Evolutionary conservation across 345 rosid species (phyloP).

Genomic region (Arabidopsis arenosa): DNA sequence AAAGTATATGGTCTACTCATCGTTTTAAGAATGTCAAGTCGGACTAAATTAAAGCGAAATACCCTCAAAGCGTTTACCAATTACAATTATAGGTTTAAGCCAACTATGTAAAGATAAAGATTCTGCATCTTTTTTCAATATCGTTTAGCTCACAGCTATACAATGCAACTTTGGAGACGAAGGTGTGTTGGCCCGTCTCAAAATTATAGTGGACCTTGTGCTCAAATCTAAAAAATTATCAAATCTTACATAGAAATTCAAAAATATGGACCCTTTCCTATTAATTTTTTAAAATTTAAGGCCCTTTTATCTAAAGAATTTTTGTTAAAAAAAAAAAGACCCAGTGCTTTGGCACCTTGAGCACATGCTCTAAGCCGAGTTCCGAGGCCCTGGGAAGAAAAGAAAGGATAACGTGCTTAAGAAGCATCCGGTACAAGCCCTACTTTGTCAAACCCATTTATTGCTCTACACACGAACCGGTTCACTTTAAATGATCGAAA

Average conservation of each 20-base stretch:
- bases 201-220: no score
- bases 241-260: no score
- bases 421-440: background rate
- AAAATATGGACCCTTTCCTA: no score
- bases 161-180: background rate
- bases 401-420: background rate
- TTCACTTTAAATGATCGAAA: no score
- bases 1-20: slow-evolving; percentile 11
- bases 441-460: background rate
- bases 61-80: background rate
- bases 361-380: no score
- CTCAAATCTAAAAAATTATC: no score
- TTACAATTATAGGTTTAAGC: background rate
- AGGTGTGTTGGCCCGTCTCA: no score
- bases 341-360: no score
- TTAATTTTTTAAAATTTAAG: no score
- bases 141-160: background rate
- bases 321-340: no score
- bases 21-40: slow-evolving; percentile 25
- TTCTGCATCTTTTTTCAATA: background rate
- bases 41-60: background rate
- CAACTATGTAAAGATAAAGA: background rate
- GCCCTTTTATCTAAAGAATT: no score
- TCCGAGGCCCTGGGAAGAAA: background rate
- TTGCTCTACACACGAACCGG: background rate